phyloP scores from a whole-genome alignment of 306 rosid species.

The Canavalia gladiata region DNA sequence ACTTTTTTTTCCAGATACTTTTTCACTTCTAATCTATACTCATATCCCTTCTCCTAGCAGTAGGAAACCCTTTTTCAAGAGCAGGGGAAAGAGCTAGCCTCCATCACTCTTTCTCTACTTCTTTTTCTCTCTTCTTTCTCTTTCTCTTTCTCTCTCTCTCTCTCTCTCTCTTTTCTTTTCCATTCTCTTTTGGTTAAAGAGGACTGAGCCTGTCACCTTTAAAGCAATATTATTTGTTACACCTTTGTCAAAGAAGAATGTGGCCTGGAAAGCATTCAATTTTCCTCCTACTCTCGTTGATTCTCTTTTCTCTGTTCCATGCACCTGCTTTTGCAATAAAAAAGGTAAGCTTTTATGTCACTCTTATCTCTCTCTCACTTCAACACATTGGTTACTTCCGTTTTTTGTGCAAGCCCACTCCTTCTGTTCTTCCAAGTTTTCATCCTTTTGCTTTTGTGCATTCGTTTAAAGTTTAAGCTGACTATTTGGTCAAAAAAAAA shows the following conservation, averaged over 20 bases:
- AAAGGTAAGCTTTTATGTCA: constrained; percentile 51
- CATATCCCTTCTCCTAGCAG: neutral
- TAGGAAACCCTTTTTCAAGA: constrained; percentile 8
- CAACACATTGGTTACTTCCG: neutral
- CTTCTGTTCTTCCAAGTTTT: constrained; percentile 30
- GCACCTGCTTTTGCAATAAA: constrained; percentile 63
- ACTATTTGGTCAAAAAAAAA: neutral
- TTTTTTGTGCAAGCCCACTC: constrained; percentile 19
- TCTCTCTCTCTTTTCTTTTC: neutral
- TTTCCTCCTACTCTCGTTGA: constrained; percentile 38
- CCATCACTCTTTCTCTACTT: neutral
- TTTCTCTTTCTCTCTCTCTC: neutral
- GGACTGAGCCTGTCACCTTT: neutral
- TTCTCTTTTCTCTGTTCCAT: constrained; percentile 56
- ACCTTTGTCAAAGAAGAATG: constrained; percentile 51
- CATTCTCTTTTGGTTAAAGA: constrained; percentile 13
- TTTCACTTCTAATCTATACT: neutral
- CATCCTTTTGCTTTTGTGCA: constrained; percentile 31
- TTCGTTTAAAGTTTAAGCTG: neutral
- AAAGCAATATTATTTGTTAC: neutral
- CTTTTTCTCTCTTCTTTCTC: neutral
- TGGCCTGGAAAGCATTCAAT: constrained; percentile 46
- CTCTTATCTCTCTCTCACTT: neutral
- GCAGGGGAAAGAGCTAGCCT: neutral
- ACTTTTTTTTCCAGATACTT: neutral